Conservation (phyloP, 2,329 filamentous ascomycete species). For the Trichoderma citrinoviride region DNA sequence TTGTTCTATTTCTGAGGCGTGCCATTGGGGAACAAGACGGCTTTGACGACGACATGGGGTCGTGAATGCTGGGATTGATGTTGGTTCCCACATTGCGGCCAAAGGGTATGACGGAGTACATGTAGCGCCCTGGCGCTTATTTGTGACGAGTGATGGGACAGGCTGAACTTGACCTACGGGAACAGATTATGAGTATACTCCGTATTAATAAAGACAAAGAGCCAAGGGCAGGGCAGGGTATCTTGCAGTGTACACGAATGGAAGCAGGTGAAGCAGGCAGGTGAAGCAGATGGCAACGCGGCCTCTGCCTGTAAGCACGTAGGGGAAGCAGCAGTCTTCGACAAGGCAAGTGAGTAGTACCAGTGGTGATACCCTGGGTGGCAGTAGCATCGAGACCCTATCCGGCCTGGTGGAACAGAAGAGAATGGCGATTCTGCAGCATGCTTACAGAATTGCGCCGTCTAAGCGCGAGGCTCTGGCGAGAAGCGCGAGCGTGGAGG, state of each 20-base stretch:
- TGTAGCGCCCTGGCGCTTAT: slow-evolving; percentile 6
- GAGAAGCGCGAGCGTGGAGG: slow-evolving; percentile 2
- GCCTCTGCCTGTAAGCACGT: too few relatives aligned
- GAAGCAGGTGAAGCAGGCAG: too few relatives aligned
- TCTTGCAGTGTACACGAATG: too few relatives aligned
- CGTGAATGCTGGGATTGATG: background rate
- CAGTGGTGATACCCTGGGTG: too few relatives aligned
- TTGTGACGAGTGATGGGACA: slow-evolving; percentile 5
- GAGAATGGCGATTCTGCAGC: background rate
- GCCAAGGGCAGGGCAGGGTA: too few relatives aligned
- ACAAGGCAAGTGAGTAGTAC: too few relatives aligned
- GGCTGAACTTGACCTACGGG: background rate
- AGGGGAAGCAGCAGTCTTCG: too few relatives aligned
- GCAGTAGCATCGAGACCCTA: too few relatives aligned
- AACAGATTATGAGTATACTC: background rate
- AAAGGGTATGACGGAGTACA: background rate
- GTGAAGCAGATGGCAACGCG: too few relatives aligned
- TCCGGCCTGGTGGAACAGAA: too few relatives aligned
- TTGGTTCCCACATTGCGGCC: background rate
- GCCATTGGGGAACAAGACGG: background rate
- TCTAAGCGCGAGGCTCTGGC: slow-evolving; percentile 8
- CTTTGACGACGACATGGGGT: background rate
- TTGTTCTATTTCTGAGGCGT: background rate
- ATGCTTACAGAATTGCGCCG: slow-evolving; percentile 5
- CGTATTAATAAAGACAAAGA: too few relatives aligned